Percentiles rank a stretch among this genome's conserved stretches.
phyloP scores from a whole-genome alignment of 2,329 filamentous ascomycete species.

The Nigrospora sphaerica region DNA sequence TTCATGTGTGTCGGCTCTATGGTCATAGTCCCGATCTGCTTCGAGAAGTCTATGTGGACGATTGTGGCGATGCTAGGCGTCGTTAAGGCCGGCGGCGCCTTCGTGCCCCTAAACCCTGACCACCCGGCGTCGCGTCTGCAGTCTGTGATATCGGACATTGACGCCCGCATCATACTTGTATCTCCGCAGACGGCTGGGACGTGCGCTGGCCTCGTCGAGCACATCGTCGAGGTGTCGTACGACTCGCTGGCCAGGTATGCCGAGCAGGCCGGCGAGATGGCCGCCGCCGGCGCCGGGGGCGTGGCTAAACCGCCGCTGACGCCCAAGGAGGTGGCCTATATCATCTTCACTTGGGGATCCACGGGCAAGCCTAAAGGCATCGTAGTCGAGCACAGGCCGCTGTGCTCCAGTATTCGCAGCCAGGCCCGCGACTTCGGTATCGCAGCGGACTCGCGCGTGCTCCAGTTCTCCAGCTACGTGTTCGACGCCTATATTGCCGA shows the following conservation, averaged over 20 bases:
- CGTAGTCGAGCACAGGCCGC: not conserved
- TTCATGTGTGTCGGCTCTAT: not conserved
- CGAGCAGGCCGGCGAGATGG: not conserved
- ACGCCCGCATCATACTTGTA: constrained; percentile 1
- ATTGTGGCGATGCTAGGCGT: constrained; percentile 24
- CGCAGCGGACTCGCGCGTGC: constrained; percentile 36
- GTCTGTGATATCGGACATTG: not conserved
- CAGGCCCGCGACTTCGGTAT: constrained; percentile 20
- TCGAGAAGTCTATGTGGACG: constrained; percentile 25
- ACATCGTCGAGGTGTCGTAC: no score
- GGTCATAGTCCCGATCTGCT: constrained; percentile 20
- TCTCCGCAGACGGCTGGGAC: not conserved
- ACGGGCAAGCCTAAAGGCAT: constrained; percentile 6
- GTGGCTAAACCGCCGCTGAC: not conserved
- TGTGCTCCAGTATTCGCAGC: not conserved
- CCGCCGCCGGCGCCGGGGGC: not conserved
- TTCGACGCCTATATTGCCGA: constrained; percentile 3
- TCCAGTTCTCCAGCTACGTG: constrained; percentile 3
- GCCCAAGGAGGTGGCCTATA: not conserved
- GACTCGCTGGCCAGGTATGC: no score
- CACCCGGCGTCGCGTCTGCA: constrained; percentile 1
- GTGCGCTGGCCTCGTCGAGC: no score
- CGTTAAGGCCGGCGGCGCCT: constrained; percentile 25
- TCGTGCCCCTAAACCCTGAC: constrained; percentile 9
- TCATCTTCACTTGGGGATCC: constrained; percentile 4